Evolutionary conservation across 495 filamentous ascomycete genomes (phyloP), one percentile per base, ranked within the genome.

Genomic region (Pyrenula aspistea): DNA sequence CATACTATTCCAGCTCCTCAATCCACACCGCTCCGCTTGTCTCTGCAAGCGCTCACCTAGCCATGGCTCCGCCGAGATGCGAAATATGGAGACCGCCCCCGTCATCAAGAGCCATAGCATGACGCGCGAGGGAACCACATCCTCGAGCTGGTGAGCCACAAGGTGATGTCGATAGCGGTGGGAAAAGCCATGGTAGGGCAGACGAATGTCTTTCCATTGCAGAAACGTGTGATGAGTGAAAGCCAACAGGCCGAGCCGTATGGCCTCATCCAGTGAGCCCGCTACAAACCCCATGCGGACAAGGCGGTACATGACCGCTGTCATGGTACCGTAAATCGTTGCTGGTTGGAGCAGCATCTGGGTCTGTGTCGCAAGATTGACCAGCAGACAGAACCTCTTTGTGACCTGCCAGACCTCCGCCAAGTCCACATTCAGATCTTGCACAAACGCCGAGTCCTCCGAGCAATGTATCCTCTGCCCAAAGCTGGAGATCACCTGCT

Each of bases 271-370:
- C 10, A 57, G 53, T 0, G 67, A 67, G 52, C 62, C 56, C 2
- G 25, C 25, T 10, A 61, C 59, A 57, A 69, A 63, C 11, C 49
- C 21, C 59, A 68, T 67, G 53, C 63, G 48, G 19, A 76, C 58
- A 0, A 78, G 65, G 11, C 67, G 71, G 60, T 77, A 78, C 59
- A 68, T 68, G 49, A 73, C 67, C 0, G 73, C 69, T 0, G 59
- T 62, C 68, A 76, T 72, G 36, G 64, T 66, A 10, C 67, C 61
- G 2, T 71, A 53, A 22, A 74, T 59, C 10, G 56, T 55, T 21
- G 68, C 62, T 24, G 63, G 59, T 0, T 66, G 48, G 2, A 78
- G 60, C 10, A 56, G 58, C 22, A 53, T 58, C 0, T 58, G 48
- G 0, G 59, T 55, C 24, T 63, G 51, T 2, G 56, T 59, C 12